Evolutionary conservation across 305 asterid species (phyloP).

Genomic region (Fraxinus albicans): DNA sequence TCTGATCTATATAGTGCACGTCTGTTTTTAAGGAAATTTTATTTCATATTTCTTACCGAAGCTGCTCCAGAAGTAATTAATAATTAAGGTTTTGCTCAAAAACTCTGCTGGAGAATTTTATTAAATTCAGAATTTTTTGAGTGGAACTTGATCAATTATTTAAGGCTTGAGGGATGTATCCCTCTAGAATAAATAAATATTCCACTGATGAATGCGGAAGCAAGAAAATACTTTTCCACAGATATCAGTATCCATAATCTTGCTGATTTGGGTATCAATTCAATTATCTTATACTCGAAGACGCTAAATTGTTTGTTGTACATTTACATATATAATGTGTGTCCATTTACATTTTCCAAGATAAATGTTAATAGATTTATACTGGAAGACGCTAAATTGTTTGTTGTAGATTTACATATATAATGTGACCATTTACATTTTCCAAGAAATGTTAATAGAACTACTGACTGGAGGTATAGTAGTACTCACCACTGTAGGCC

Average conservation of each 20-base stretch:
- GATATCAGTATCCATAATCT: not conserved
- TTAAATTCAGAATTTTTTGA: not conserved
- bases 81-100: not conserved
- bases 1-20: not conserved
- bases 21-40: not conserved
- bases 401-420: not conserved
- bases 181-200: not conserved
- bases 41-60: not conserved
- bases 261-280: not conserved
- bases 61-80: not conserved
- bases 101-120: not conserved
- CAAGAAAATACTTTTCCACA: not conserved
- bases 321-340: slow-evolving; percentile 2
- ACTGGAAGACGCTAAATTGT: slow-evolving; percentile 9
- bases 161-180: not conserved
- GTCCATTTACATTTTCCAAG: slow-evolving; percentile 13
- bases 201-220: not conserved
- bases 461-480: slow-evolving; percentile 6
- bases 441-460: slow-evolving; percentile 8
- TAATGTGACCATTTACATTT: slow-evolving; percentile 8
- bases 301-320: slow-evolving; percentile 1
- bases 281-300: not conserved
- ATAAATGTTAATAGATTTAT: not conserved
- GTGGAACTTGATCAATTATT: not conserved
- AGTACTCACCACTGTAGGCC: slow-evolving; percentile 59